These are phyloP conservation scores for Musa beccarii DNA, from an alignment of 176 grass and related monocot genomes.

Conservation along the genomic window DNA sequence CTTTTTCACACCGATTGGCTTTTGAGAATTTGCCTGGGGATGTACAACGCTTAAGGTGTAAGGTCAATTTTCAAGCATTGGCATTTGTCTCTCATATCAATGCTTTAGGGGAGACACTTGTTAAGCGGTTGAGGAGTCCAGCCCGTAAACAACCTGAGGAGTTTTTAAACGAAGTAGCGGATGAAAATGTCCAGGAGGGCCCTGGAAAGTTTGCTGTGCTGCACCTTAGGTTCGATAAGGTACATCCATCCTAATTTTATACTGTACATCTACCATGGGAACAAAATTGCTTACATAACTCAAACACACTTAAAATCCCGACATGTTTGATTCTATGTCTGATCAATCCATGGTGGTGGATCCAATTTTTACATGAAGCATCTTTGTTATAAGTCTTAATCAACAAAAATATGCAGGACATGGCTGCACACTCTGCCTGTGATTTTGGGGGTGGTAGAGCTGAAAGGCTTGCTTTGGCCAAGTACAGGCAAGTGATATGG, in stretches of 20 bases:
- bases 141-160: slow-evolving; percentile 23
- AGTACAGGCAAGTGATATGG: slow-evolving; percentile 94
- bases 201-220: slow-evolving; percentile 65
- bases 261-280: not conserved
- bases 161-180: slow-evolving; percentile 25
- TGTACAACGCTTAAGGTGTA: slow-evolving; percentile 68
- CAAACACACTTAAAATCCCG: not conserved
- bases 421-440: slow-evolving; percentile 92
- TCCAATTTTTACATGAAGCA: not conserved
- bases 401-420: slow-evolving; percentile 43
- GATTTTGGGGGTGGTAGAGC: slow-evolving; percentile 84
- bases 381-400: slow-evolving; percentile 9
- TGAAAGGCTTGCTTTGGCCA: slow-evolving; percentile 78
- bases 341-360: not conserved
- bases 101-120: slow-evolving; percentile 49
- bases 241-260: slow-evolving; percentile 18
- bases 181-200: slow-evolving; percentile 23
- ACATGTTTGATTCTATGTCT: not conserved
- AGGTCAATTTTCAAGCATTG: slow-evolving; percentile 88
- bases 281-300: not conserved
- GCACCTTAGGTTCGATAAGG: slow-evolving; percentile 96
- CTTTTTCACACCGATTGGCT: slow-evolving; percentile 85
- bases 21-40: slow-evolving; percentile 67
- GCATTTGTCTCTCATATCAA: slow-evolving; percentile 66
- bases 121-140: slow-evolving; percentile 54